phyloP scores from a whole-genome alignment of 768 basidiomycete species.

The Calocybe cyanea region DNA sequence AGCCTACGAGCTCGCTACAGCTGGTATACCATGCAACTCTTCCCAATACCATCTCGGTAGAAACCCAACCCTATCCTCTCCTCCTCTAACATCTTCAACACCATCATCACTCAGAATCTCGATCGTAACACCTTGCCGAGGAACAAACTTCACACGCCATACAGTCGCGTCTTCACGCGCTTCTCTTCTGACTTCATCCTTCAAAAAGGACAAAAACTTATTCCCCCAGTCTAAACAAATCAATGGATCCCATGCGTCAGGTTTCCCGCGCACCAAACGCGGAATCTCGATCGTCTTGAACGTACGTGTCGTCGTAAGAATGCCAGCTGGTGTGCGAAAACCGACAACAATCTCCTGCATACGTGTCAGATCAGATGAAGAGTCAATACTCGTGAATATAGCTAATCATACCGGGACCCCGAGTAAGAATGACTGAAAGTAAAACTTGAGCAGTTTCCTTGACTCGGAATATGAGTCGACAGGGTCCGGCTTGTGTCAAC shows the following conservation, averaged over 20 bases:
- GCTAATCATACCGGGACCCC: slow-evolving; percentile 89
- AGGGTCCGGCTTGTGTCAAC: background rate
- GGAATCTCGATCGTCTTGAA: slow-evolving; percentile 82
- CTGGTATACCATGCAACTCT: slow-evolving; percentile 21
- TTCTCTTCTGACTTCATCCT: slow-evolving; percentile 23
- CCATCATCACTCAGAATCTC: slow-evolving; percentile 42
- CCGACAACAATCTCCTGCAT: slow-evolving; percentile 79
- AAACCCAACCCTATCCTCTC: slow-evolving; percentile 78
- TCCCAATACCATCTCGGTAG: slow-evolving; percentile 71
- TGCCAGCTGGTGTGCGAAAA: slow-evolving; percentile 77
- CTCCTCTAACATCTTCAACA: slow-evolving; percentile 54
- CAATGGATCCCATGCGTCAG: slow-evolving; percentile 73
- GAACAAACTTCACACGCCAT: slow-evolving; percentile 70
- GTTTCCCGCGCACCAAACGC: slow-evolving; percentile 69
- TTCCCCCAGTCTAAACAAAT: slow-evolving; percentile 76
- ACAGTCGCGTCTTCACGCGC: slow-evolving; percentile 33
- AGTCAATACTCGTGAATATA: slow-evolving; percentile 7
- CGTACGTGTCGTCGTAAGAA: slow-evolving; percentile 58
- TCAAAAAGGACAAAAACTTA: slow-evolving; percentile 54
- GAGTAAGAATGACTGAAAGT: slow-evolving; percentile 87
- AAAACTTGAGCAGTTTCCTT: slow-evolving; percentile 90
- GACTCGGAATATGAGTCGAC: slow-evolving; percentile 7
- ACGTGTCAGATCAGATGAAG: background rate
- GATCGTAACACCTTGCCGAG: slow-evolving; percentile 54
- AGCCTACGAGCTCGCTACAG: background rate